Evolutionary conservation across 2,329 filamentous ascomycete species (phyloP).

Genomic region (Nemania sp.): DNA sequence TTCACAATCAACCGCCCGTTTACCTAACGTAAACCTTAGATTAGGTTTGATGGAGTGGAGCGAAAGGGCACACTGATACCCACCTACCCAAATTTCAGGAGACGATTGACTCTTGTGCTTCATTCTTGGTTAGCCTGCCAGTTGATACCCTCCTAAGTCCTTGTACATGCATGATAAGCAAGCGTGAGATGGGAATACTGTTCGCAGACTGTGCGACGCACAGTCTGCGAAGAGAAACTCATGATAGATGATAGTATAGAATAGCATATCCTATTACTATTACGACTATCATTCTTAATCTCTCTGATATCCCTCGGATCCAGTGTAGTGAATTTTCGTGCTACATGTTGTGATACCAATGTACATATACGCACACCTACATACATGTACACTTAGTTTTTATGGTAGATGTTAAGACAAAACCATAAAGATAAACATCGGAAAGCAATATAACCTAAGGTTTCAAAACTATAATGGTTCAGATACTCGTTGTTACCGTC

Average conservation of each 20-base stretch:
- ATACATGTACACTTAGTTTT: neutral
- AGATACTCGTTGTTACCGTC: neutral
- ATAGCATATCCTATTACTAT: neutral
- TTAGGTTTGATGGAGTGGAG: neutral
- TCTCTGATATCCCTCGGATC: neutral
- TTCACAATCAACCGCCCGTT: neutral
- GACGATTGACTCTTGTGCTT: neutral
- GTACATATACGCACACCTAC: neutral
- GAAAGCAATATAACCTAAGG: too few relatives aligned
- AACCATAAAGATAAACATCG: too few relatives aligned
- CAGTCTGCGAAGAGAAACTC: conserved; percentile 2
- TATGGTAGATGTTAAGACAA: too few relatives aligned
- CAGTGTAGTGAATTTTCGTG: neutral
- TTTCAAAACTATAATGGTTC: too few relatives aligned
- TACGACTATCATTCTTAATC: neutral
- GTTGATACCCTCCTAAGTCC: conserved; percentile 4
- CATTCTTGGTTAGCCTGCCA: conserved; percentile 11
- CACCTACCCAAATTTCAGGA: neutral
- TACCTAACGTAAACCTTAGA: neutral
- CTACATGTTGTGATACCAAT: neutral
- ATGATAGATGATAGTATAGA: conserved; percentile 2
- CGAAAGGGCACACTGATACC: neutral
- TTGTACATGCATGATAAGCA: neutral
- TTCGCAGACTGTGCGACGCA: conserved; percentile 1
- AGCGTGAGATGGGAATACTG: conserved; percentile 4